Base-by-base conservation (phyloP, 2,329 filamentous ascomycete species). In the Fusarium verticillioides region DNA sequence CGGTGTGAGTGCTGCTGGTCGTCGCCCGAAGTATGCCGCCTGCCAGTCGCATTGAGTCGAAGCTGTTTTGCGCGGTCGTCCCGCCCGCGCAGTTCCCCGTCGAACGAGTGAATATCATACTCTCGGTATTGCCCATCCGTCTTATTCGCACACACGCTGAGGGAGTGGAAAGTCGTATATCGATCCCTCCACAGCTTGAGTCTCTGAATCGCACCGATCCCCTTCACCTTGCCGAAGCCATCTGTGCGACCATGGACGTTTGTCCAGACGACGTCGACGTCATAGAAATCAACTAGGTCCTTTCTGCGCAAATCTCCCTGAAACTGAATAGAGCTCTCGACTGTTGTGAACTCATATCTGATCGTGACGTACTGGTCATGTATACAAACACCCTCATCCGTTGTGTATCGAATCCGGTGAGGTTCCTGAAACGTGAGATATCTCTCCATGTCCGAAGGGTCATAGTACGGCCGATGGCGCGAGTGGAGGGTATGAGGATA, bases 241-340 rank as follows among this genome's bases (percentile, higher is more conserved):
- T 88, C 86, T 7, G 85, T 87, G 43, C 86, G 82, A 52, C 84
- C 81, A 67, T 88, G 85, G 8, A 81, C 78, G 69, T 88, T 86
- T 28, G 85, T 86, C 86, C 86, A 88, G 40, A 86, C 81, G 15
- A 88, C 86, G 68, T 88, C 86, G 37, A 87, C 82, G 65, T 88
- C 86, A 63, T 85, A 88, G 77, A 86, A 87, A 72, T 84, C 86
- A 37, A 88, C 75, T 28, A 88, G 76, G 47, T 87, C 84, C 74
- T 85, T 85, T 36, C 81, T 78, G 28, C 86, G 83, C 42, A 88
- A 73, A 61, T 88, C 86, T 57, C 85, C 81, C 68, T 88, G 86
- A 66, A 88, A 87, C 30, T 83, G 84, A 26, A 84, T 79, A 2
- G 86, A 87, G 23, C 82, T 79, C 53, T 87, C 84, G 54, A 86